phyloP scores from a whole-genome alignment of 805 yeast genomes.

The Wickerhamomyces hampshirensis region DNA sequence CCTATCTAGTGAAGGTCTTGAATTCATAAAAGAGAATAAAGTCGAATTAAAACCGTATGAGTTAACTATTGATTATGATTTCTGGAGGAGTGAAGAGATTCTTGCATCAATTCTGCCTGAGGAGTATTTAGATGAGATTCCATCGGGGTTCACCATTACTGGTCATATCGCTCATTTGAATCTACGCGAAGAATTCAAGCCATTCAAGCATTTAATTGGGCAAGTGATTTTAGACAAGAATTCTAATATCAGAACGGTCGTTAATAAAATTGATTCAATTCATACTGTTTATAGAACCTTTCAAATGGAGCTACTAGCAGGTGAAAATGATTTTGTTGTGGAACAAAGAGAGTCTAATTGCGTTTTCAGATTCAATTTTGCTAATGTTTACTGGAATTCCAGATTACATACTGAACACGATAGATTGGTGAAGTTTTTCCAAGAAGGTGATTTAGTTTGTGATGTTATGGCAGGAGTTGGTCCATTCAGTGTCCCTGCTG shows the following conservation, averaged over 20 bases:
- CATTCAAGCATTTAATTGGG: slow-evolving; percentile 78
- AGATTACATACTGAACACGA: slow-evolving; percentile 92
- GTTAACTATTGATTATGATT: slow-evolving; percentile 60
- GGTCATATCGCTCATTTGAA: slow-evolving; percentile 97
- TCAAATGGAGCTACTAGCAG: slow-evolving; percentile 91
- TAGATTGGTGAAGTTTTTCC: slow-evolving; percentile 57
- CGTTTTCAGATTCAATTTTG: slow-evolving; percentile 79
- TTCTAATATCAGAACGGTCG: slow-evolving; percentile 77
- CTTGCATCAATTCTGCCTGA: slow-evolving; percentile 74
- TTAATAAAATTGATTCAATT: slow-evolving; percentile 83
- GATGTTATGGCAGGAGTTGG: slow-evolving; percentile 99
- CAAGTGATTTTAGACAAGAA: slow-evolving; percentile 81
- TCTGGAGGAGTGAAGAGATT: slow-evolving; percentile 90
- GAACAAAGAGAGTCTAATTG: slow-evolving; percentile 89
- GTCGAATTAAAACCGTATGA: slow-evolving; percentile 48
- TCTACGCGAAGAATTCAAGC: slow-evolving; percentile 76
- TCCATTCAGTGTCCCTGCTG: slow-evolving; percentile 96
- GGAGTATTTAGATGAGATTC: slow-evolving; percentile 62
- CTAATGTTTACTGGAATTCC: slow-evolving; percentile 96
- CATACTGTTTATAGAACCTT: slow-evolving; percentile 89
- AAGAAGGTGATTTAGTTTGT: slow-evolving; percentile 70
- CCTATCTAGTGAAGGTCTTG: slow-evolving; percentile 38
- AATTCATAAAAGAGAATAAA: slow-evolving; percentile 41
- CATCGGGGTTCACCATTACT: slow-evolving; percentile 86
- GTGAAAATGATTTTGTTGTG: slow-evolving; percentile 68